Evolutionary conservation across 805 yeast genomes (phyloP), one percentile per base, ranked within the genome.

Genomic region (Cyberlindnera suaveolens): DNA sequence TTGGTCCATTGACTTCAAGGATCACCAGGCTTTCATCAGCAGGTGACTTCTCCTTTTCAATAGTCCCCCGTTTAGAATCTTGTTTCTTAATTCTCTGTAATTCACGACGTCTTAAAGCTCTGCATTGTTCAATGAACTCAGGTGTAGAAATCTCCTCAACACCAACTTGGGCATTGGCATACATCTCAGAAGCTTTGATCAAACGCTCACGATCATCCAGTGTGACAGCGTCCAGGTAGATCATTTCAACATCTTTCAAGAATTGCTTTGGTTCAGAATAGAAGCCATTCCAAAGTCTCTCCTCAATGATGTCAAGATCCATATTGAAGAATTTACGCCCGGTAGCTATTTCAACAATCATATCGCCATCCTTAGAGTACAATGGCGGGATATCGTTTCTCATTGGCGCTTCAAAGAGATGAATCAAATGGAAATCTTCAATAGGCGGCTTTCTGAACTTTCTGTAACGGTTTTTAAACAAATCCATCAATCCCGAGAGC

Each of bases 281-380:
- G 62, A 66, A 93, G 0, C 99, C 99, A 62, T 93, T 93, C 99
- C 99, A 93, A 42, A 93, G 65, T 45, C 99, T 72, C 60, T 93
- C 98, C 58, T 93, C 99, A 30, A 93, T 78, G 15, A 89, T 82
- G 57, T 93, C 99, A 42, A 93, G 67, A 57, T 93, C 99, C 85
- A 93, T 93, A 54, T 93, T 93, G 66, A 72, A 75, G 57, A 72
- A 91, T 50, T 70, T 72, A 43, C 76, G 77, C 3, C 93, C 95
- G 0, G 95, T 83, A 0, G 80, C 63, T 10, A 77, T 70, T 55
- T 93, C 97, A n/a, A 80, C 63, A 52, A 93, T 86, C 91, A 79
- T 84, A 49, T 85, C 80, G 34, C 78, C 80, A 46, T 74, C 76
- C 46, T 74, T 76, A 16, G 72, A 72, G 50, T 72, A 78, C 0